Percentiles rank a stretch among this genome's conserved stretches.
These are phyloP conservation scores for Tuber microsphaerosporum DNA, from an alignment of 495 filamentous ascomycete species.

Conservation along the genomic window DNA sequence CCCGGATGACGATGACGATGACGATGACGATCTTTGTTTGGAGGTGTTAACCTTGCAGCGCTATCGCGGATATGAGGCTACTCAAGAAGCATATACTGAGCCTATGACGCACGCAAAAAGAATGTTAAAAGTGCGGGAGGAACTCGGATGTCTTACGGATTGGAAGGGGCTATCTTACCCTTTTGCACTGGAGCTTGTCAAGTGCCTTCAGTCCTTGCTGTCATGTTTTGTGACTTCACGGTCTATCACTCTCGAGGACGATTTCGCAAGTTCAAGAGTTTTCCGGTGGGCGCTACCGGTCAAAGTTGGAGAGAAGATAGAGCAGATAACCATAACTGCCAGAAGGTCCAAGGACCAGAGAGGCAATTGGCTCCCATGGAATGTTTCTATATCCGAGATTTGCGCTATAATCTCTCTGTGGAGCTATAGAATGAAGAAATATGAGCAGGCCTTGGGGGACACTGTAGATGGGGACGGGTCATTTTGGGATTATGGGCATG, in stretches of 20 bases:
- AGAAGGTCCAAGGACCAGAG: background rate
- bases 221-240: background rate
- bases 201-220: background rate
- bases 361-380: constrained; percentile 9
- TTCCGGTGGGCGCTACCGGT: constrained; percentile 11
- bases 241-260: constrained; percentile 1
- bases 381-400: constrained; percentile 6
- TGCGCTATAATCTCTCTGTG: constrained; percentile 17
- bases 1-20: background rate
- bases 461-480: background rate
- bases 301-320: background rate
- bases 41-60: background rate
- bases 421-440: constrained; percentile 2
- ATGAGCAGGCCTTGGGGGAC: constrained; percentile 4
- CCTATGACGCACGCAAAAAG: background rate
- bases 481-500: background rate
- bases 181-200: background rate
- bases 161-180: background rate
- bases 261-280: background rate
- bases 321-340: background rate
- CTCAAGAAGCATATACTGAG: background rate
- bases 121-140: background rate
- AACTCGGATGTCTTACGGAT: background rate
- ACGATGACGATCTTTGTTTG: background rate
- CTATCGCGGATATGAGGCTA: background rate